Evolutionary conservation across 148 eudicot species (phyloP).

Genomic region (Rhododendron simsii): DNA sequence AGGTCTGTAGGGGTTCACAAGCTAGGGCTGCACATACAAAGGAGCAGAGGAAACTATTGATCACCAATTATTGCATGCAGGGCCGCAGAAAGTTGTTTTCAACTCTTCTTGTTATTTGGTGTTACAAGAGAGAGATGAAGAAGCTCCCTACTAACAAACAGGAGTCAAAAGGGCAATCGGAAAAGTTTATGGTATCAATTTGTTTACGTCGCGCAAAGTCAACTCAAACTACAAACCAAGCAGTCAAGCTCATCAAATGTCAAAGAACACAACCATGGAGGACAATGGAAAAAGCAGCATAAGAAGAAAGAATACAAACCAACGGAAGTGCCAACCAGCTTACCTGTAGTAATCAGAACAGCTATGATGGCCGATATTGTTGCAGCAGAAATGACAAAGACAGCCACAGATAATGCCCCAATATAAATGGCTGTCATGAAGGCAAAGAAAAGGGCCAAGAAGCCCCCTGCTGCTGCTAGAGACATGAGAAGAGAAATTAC

Average conservation of each 20-base stretch:
- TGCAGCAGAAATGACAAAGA: conserved; percentile 59
- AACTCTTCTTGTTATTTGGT: not conserved
- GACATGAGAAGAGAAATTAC: conserved; percentile 70
- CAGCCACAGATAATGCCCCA: conserved; percentile 64
- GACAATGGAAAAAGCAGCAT: not conserved
- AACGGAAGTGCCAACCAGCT: not conserved
- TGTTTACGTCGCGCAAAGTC: too few relatives aligned
- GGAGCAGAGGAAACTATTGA: not conserved
- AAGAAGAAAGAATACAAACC: not conserved
- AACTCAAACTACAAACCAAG: not conserved
- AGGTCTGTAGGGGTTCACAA: not conserved
- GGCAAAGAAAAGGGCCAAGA: conserved; percentile 84
- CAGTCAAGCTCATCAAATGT: not conserved
- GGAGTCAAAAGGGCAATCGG: too few relatives aligned
- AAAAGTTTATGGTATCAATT: too few relatives aligned
- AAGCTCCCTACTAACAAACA: not conserved
- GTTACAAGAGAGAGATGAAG: not conserved
- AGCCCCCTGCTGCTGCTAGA: conserved; percentile 80
- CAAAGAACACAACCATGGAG: not conserved
- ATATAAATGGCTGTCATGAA: conserved; percentile 60
- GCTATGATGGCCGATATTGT: conserved; percentile 56
- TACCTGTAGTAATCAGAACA: conserved; percentile 58
- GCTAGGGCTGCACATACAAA: not conserved
- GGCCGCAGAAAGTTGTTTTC: not conserved
- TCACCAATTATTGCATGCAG: not conserved